Base-by-base conservation (phyloP, 2,329 filamentous ascomycete genomes). In the Beauveria sp. region DNA sequence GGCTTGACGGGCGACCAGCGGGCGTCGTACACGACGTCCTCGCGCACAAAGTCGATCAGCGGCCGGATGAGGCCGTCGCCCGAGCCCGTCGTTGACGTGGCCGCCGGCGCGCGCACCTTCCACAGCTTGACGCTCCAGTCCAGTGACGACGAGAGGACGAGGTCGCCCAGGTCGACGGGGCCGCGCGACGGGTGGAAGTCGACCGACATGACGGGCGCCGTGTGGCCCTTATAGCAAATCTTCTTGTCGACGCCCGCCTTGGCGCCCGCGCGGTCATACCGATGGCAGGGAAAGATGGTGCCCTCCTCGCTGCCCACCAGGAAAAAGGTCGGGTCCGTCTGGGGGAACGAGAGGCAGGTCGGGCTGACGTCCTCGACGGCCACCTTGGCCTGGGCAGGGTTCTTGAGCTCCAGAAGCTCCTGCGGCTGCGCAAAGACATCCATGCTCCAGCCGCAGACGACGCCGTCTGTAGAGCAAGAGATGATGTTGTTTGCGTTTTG, bases 401-500 rank as follows among this genome's bases (percentile, higher is more conserved):
- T 90, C 63, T 87, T 88, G 14, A 99, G 82, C 69, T 96, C 91
- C 47, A 99, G 85, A 60, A 92, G 88, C 77, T 99, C 95, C 75
- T 98, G 93, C 0, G 95, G 95, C 74, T 97, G 91, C 1, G 93
- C 91, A 63, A 99, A 89, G 86, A 99, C 98, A 73, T 99, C 96
- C 65, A 97, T 91, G 60, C 90, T 93, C 95, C 95, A 99, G 53
- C 93, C 91, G 74, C 95, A 99, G 47, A 98, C 91, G 10, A 96
- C 91, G 60, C 95, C 95, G 71, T 99, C 95, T 0, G 95, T 99
- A 1, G 92, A 97, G 72, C 91, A 93, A 40, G 93, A 97, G 68
- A 99, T 90, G 72, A 99, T 96, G 74, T 98, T 99, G 78, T 97
- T 96, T 63, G 95, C 95, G 73, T 99, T 99, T 71, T 98, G 95